phyloP scores from a whole-genome alignment of 495 filamentous ascomycete genomes.

The Annulohypoxylon nitens region DNA sequence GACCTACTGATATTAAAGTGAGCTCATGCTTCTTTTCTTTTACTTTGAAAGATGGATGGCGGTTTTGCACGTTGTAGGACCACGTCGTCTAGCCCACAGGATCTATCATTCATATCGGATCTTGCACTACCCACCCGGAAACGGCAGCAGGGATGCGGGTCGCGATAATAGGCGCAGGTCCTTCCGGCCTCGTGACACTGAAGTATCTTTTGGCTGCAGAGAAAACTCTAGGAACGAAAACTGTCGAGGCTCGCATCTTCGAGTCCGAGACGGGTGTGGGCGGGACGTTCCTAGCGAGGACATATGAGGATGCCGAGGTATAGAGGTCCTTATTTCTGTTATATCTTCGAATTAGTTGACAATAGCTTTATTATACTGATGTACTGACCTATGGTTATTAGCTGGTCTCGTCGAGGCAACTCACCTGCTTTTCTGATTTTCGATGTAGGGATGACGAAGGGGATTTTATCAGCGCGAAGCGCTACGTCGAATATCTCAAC shows the following conservation, averaged over 20 bases:
- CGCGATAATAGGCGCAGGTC: constrained; percentile 60
- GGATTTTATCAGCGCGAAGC: constrained; percentile 49
- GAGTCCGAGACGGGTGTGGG: constrained; percentile 47
- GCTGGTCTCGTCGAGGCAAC: constrained; percentile 54
- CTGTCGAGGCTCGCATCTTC: constrained; percentile 56
- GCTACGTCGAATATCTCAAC: constrained; percentile 52
- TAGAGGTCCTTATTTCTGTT: neutral
- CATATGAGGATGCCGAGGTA: constrained; percentile 57
- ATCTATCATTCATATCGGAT: constrained; percentile 36
- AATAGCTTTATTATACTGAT: neutral
- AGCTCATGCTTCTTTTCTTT: neutral
- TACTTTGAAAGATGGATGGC: constrained; percentile 15
- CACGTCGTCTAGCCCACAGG: constrained; percentile 35
- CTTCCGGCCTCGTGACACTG: constrained; percentile 61
- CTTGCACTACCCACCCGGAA: constrained; percentile 32
- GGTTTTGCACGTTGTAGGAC: constrained; percentile 34
- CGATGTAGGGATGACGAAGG: constrained; percentile 41
- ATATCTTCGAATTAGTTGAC: neutral
- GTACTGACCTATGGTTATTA: constrained; percentile 23
- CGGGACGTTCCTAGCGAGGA: constrained; percentile 51
- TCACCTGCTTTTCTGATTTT: constrained; percentile 55
- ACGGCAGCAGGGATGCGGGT: constrained; percentile 47
- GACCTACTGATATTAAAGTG: neutral
- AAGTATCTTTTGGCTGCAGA: constrained; percentile 59
- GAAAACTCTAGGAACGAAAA: constrained; percentile 42